phyloP scores from a whole-genome alignment of 345 rosid species.

The Hirschfeldia incana region DNA sequence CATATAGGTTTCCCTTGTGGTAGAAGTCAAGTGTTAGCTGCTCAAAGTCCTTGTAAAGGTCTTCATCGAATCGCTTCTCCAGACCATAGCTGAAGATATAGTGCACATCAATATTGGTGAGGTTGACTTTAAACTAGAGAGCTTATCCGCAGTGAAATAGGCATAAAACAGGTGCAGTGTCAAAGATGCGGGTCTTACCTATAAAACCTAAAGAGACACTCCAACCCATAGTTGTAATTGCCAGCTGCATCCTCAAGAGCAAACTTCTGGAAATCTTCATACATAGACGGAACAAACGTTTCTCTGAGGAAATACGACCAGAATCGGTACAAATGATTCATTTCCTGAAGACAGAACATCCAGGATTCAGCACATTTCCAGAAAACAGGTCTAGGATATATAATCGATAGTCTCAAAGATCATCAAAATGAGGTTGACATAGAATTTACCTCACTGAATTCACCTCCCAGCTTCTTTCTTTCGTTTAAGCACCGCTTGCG shows the following conservation, averaged over 20 bases:
- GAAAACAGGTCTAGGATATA: not conserved
- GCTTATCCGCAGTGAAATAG: not conserved
- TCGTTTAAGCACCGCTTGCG: slow-evolving; percentile 89
- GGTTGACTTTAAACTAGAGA: not conserved
- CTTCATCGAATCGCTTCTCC: slow-evolving; percentile 76
- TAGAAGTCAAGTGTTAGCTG: slow-evolving; percentile 79
- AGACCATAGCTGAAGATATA: slow-evolving; percentile 78
- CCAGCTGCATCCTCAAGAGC: slow-evolving; percentile 89
- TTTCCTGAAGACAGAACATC: slow-evolving; percentile 67
- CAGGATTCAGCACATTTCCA: slow-evolving; percentile 13
- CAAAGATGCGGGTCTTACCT: slow-evolving; percentile 52
- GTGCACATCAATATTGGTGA: slow-evolving; percentile 1
- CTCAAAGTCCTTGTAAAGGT: slow-evolving; percentile 86
- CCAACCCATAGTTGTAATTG: slow-evolving; percentile 80
- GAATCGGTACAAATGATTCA: slow-evolving; percentile 89
- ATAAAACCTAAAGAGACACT: slow-evolving; percentile 96
- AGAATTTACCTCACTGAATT: slow-evolving; percentile 86
- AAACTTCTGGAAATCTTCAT: slow-evolving; percentile 77
- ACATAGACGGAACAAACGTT: slow-evolving; percentile 71
- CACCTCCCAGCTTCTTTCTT: slow-evolving; percentile 84
- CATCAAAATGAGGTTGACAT: slow-evolving; percentile 12
- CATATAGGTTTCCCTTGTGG: slow-evolving; percentile 75
- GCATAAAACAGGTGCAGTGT: not conserved
- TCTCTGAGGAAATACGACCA: slow-evolving; percentile 96
- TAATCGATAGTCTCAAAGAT: not conserved